Conservation (phyloP, 2,329 filamentous ascomycete genomes). For the Aaosphaeria arxii region DNA sequence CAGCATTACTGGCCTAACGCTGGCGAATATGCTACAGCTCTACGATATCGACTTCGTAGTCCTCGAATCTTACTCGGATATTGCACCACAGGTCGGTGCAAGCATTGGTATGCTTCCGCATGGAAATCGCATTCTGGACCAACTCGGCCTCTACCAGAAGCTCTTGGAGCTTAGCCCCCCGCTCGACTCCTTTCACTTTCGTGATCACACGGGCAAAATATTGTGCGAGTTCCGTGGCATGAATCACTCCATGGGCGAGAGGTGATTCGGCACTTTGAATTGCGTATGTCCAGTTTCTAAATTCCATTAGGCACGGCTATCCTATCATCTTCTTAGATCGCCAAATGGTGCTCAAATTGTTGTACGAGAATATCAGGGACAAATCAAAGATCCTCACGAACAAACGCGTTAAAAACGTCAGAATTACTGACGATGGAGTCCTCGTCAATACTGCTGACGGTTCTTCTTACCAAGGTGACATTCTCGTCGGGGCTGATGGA, state of each 20-base stretch:
- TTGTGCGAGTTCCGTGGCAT: background rate
- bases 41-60: slow-evolving; percentile 15
- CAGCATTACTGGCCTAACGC: slow-evolving; percentile 8
- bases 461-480: background rate
- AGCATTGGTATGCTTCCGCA: slow-evolving; percentile 13
- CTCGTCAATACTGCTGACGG: background rate
- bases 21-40: slow-evolving; percentile 13
- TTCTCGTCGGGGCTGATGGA: slow-evolving; percentile 5
- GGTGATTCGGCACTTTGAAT: background rate
- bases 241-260: background rate
- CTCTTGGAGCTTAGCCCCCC: too few relatives aligned
- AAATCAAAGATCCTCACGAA: background rate
- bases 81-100: slow-evolving; percentile 17
- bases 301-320: slow-evolving; percentile 2
- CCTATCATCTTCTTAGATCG: slow-evolving; percentile 6
- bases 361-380: background rate
- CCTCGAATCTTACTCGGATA: slow-evolving; percentile 12
- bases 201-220: background rate
- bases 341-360: slow-evolving; percentile 1
- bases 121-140: slow-evolving; percentile 5
- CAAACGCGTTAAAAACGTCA: background rate
- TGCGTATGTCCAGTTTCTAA: background rate
- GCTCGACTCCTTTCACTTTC: background rate
- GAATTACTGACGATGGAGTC: background rate
- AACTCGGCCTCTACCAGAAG: slow-evolving; percentile 2